Evolutionary conservation across 345 rosid species (phyloP), one percentile per base, ranked within the genome.

Genomic region (Rubroshorea leprosula): DNA sequence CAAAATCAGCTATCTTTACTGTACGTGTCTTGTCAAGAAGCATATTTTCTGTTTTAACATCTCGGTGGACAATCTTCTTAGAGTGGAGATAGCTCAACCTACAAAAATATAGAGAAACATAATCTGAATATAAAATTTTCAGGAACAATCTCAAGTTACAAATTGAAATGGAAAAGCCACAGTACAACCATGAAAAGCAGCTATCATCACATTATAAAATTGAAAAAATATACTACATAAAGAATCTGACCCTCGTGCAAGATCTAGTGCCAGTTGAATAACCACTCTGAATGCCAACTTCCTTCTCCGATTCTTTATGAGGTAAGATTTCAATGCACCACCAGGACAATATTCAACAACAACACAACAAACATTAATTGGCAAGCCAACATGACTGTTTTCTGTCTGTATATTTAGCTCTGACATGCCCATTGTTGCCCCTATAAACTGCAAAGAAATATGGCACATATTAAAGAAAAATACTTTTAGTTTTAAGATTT

Each of bases 31-130:
- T 93, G 74, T 93, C 96, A 61, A 93, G 60, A 50, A 93, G 84
- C 99, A 93, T 89, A 79, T 93, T 93, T 72, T 93, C 99, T 14
- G 99, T 93, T 75, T 93, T 92, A 43, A 93, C 99, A 65, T 93
- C 99, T 80, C 99, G 78, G 71, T 93, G 99, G 54, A 89, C 99
- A 4, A 89, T 89, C 78, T 89, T 93, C 78, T 86, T 23, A 24
- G 83, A 77, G 59, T 93, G 99, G 73, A 93, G 89, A 74, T 93
- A 89, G 72, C 91, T 83, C 72, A 89, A 77, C 89, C 98, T 93
- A 66, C 35, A 64, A 23, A 55, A 22, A 31, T 46, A 43, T 16
- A 18, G 18, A 57, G 62, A 61, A 21, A n/a, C 47, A 6, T 1
- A 35, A 25, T 14, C 21, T 49, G n/a, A 57, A 24, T 3, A 25